phyloP scores from a whole-genome alignment of 2,329 filamentous ascomycete genomes.

The Botrytis hyacinthi region DNA sequence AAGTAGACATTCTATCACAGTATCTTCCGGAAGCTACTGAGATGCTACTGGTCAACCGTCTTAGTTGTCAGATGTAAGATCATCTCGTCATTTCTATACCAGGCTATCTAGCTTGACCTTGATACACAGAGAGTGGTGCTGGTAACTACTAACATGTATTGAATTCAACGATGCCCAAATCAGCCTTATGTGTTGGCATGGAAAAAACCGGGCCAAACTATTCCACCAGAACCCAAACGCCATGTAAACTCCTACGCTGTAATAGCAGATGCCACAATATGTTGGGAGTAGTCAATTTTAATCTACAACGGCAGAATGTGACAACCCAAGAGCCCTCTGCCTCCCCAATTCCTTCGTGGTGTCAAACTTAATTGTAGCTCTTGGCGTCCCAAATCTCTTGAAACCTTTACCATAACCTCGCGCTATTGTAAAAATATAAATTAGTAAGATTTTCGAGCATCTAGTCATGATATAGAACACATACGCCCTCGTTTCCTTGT shows the following conservation, averaged over 20 bases:
- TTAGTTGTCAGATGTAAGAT: neutral
- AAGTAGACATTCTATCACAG: neutral
- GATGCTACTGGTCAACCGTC: neutral
- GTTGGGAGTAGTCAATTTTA: neutral
- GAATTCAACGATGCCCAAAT: neutral
- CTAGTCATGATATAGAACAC: constrained; percentile 36
- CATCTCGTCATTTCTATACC: neutral
- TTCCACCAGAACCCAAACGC: constrained; percentile 22
- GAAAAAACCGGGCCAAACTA: neutral
- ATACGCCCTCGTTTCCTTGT: constrained; percentile 83
- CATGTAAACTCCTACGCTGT: constrained; percentile 27
- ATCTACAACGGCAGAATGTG: constrained; percentile 76
- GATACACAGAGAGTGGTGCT: neutral
- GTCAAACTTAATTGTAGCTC: constrained; percentile 70
- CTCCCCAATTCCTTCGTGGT: constrained; percentile 83
- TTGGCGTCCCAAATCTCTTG: constrained; percentile 45
- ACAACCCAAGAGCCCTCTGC: constrained; percentile 83
- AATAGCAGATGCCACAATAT: constrained; percentile 5
- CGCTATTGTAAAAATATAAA: constrained; percentile 48
- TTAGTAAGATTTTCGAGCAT: constrained; percentile 1
- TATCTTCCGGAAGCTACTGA: neutral
- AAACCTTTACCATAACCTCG: constrained; percentile 67
- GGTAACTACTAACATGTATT: neutral
- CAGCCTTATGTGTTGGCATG: neutral
- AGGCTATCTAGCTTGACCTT: constrained; percentile 1